Percentiles rank a stretch among this genome's conserved stretches.
Evolutionary conservation across 2,329 filamentous ascomycete genomes (phyloP).

Genomic region (Cytospora mali): DNA sequence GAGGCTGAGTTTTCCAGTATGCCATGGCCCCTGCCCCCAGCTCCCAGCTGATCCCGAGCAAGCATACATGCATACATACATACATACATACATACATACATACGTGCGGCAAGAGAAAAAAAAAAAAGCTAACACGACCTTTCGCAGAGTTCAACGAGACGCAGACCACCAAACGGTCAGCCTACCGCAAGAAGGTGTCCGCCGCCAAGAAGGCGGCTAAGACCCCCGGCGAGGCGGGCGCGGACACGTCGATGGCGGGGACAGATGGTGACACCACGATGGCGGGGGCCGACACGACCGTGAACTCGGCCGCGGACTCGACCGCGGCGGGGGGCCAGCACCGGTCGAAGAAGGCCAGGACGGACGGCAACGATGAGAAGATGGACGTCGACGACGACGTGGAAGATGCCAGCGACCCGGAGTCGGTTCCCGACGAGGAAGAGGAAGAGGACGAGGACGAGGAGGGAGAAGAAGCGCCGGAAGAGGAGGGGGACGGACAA

Average conservation of each 20-base stretch:
- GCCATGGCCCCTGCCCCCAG: constrained; percentile 35
- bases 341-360: constrained; percentile 43
- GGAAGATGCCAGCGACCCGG: constrained; percentile 42
- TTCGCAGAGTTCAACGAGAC: constrained; percentile 69
- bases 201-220: constrained; percentile 57
- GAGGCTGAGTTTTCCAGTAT: constrained; percentile 77
- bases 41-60: not conserved
- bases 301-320: constrained; percentile 26
- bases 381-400: constrained; percentile 50
- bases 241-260: constrained; percentile 37
- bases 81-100: constrained; percentile 2
- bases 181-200: constrained; percentile 70
- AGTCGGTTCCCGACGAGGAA: constrained; percentile 37
- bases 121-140: constrained; percentile 16
- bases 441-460: constrained; percentile 48
- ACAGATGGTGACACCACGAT: constrained; percentile 35
- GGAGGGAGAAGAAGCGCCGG: constrained; percentile 54
- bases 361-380: constrained; percentile 46
- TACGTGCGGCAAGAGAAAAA: not conserved
- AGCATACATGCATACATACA: not conserved
- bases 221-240: constrained; percentile 32
- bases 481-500: constrained; percentile 44
- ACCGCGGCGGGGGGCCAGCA: constrained; percentile 30
- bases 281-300: constrained; percentile 29
- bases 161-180: constrained; percentile 74